These are phyloP conservation scores for Acer campestre DNA, from an alignment of 345 rosid genomes.

Conservation along the genomic window DNA sequence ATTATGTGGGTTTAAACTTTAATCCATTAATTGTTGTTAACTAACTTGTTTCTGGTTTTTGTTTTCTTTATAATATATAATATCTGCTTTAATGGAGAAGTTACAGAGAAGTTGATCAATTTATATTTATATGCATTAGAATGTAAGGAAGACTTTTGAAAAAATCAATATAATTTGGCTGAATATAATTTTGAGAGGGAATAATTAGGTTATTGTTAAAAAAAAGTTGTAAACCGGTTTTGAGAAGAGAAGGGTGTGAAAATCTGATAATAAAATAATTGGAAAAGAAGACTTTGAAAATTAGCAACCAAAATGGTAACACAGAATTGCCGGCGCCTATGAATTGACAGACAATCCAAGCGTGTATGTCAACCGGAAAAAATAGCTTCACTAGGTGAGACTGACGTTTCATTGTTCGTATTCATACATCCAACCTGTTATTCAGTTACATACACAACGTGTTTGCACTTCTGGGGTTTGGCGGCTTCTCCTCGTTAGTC, in stretches of 20 bases:
- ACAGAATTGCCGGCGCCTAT: not conserved
- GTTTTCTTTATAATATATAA: no score
- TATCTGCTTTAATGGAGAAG: not conserved
- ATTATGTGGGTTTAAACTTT: not conserved
- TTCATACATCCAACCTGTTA: no score
- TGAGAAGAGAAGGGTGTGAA: no score
- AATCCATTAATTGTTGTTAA: not conserved
- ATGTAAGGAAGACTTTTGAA: not conserved
- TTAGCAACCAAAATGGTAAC: not conserved
- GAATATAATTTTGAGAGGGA: no score
- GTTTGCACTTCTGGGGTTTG: not conserved
- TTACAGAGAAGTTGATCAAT: not conserved
- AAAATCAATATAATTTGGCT: no score
- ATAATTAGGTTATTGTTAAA: no score
- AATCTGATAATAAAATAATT: no score
- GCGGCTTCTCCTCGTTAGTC: not conserved
- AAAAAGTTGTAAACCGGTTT: no score
- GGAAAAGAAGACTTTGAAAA: not conserved
- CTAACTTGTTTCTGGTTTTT: not conserved
- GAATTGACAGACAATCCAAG: not conserved
- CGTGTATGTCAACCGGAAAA: not conserved
- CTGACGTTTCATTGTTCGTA: no score
- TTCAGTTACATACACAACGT: no score
- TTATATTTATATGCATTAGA: not conserved
- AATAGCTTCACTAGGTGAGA: no score